These are phyloP conservation scores for Capronia americana DNA, from an alignment of 2,329 filamentous ascomycete species.

Conservation along the genomic window DNA sequence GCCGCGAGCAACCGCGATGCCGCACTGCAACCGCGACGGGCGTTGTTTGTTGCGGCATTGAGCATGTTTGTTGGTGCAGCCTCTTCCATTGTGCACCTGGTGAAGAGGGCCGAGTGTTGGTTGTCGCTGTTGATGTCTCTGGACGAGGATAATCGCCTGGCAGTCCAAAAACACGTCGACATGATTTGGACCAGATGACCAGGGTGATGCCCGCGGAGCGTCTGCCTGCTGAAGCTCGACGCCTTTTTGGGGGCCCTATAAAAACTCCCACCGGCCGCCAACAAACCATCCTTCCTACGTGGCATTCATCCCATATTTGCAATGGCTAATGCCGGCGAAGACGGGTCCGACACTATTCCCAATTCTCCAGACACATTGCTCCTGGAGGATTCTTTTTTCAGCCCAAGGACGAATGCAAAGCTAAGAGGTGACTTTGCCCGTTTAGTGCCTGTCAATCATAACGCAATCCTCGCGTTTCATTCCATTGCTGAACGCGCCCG, in stretches of 20 bases:
- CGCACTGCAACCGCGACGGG: slow-evolving; percentile 1
- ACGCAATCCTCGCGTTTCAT: slow-evolving; percentile 27
- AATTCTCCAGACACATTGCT: slow-evolving; percentile 21
- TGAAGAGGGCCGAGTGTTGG: background rate
- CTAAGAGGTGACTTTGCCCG: slow-evolving; percentile 26
- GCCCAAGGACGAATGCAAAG: slow-evolving; percentile 20
- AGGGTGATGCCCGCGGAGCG: background rate
- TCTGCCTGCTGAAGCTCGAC: slow-evolving; percentile 20
- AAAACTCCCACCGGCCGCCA: background rate
- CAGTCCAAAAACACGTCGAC: slow-evolving; percentile 3
- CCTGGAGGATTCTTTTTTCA: slow-evolving; percentile 21
- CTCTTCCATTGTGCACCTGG: background rate
- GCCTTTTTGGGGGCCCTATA: slow-evolving; percentile 22
- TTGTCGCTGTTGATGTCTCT: background rate
- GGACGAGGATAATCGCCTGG: background rate
- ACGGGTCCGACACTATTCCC: slow-evolving; percentile 12
- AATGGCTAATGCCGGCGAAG: slow-evolving; percentile 14
- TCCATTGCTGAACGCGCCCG: slow-evolving; percentile 20
- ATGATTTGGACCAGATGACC: slow-evolving; percentile 14
- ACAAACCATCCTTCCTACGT: slow-evolving; percentile 2
- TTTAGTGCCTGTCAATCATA: slow-evolving; percentile 24
- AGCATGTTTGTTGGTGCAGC: background rate
- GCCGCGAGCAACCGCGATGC: slow-evolving; percentile 15
- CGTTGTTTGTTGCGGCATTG: slow-evolving; percentile 1
- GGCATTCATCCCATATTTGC: slow-evolving; percentile 8